Base-by-base conservation (phyloP, 1,284 basidiomycete genomes). In the Tylopilus sp. region DNA sequence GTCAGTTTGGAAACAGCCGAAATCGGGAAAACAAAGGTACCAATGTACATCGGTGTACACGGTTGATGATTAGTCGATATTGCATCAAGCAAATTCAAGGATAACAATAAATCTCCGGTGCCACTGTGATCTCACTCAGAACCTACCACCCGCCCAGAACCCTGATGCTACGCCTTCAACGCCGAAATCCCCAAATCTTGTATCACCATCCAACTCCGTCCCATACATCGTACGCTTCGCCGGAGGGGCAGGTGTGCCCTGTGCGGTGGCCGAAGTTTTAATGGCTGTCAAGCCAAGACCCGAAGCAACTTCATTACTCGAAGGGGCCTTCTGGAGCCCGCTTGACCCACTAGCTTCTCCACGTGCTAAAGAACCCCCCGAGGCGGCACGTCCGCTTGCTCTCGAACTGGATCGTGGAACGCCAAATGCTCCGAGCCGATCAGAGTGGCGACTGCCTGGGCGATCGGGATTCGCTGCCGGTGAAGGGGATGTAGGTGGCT, bases 121-220 rank as follows among this genome's bases (percentile, higher is more conserved):
- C 11, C 11, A 10, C 40, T 12, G 44, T 39, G 41, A 44, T 38
- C 41, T 64, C 45, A 68, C 49, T 71, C 48, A 76, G 47, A 68
- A 74, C 46, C 69, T 62, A 38, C 74, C 72, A 35, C 69, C 66
- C 1, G 74, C 61, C 83, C 85, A 88, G 61, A 84, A 88, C 15
- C 78, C 77, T 49, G 75, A 77, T 18, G 83, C 84, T 51, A 88
- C 78, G 13, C 85, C 82, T 59, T 86, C 82, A 25, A 86, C 72
- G 38, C 87, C 87, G 64, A 89, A 89, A 67, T 89, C 86, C 6
- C 87, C 87, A 61, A 89, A 89, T 40, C 86, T 78, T 11, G 82
- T 84, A 61, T 89, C 86, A 35, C 71, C 71, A 25, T 86, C 85
- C 36, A 88, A 63, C 65, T 89, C 86, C 0, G 86, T 89, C 6